Base-by-base conservation (phyloP, 345 rosid genomes). In the Dovyalis caffra region DNA sequence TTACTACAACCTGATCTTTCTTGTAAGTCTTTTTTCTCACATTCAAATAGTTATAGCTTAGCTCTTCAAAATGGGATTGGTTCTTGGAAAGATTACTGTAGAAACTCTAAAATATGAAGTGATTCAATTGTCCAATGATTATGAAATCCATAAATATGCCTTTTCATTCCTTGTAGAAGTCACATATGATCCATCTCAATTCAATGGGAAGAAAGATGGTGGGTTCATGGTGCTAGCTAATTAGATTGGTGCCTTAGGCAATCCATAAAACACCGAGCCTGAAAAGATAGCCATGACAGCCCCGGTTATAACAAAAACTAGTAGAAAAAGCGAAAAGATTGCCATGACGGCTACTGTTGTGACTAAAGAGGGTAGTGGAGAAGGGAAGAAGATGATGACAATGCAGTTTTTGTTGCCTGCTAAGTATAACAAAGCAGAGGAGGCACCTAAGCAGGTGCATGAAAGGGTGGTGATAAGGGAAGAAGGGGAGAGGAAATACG, bases 201-300 rank as follows among this genome's bases (percentile, higher is more conserved):
- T 91, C 79, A 86, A 86, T 62, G 97, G 95, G 60, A 34, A 84
- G 65, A 88, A 82, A 84, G 98, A 93, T 71, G 97, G 97, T 0
- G 94, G 98, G 28, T 95, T 95, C 83, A 70, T 77, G 40, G 74
- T 91, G 11, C 79, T 95, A 70, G 97, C 97, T 4, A 88, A 88
- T 67, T 95, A 92, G 81, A 95, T 92, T 29, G 99, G 97, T 0
- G 97, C 91, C 6, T 76, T 92, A 0, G 97, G 97, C 40, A 84
- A 90, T 57, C 95, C 97, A 0, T 90, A 90, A 81, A 94, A 94
- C 71, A 74, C 88, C 40, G 88, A 87, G 64, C 89, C 93, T 35
- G 98, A 94, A 78, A 87, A 84, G 58, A 88, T 92, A 1, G 94
- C 96, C n/a, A 92, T 92, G 98, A 90, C 96, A n/a, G 76, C 92